These are phyloP conservation scores for Lactuca sativa DNA, from an alignment of 129 eudicot species.

Conservation along the genomic window DNA sequence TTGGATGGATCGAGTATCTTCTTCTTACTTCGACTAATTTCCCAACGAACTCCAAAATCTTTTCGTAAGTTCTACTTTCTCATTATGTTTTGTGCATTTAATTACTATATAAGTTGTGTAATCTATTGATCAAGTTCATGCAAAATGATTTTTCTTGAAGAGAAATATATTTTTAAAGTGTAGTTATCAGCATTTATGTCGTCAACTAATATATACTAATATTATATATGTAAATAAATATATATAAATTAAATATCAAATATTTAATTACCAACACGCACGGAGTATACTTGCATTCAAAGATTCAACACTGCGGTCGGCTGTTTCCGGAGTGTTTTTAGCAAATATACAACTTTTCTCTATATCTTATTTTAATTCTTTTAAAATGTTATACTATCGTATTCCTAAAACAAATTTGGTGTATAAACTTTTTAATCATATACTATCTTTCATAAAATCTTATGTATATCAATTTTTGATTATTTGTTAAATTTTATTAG, in stretches of 20 bases:
- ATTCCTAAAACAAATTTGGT: no score
- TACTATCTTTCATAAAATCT: no score
- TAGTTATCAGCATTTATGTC: neutral
- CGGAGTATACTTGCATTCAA: neutral
- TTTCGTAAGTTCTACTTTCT: slow-evolving; percentile 36
- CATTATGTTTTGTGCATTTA: neutral
- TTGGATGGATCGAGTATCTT: slow-evolving; percentile 65
- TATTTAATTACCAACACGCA: neutral
- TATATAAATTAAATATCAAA: no score
- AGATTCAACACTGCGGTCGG: slow-evolving; percentile 7
- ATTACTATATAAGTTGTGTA: no score
- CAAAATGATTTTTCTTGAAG: neutral
- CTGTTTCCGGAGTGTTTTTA: neutral
- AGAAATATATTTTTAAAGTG: no score
- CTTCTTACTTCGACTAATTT: slow-evolving; percentile 40
- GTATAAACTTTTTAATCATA: no score
- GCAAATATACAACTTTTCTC: neutral
- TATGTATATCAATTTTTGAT: no score
- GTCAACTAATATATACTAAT: neutral
- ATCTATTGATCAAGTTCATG: neutral
- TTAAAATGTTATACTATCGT: no score
- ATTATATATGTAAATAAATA: no score
- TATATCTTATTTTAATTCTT: no score
- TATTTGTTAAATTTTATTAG: no score
- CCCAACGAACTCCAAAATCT: slow-evolving; percentile 22